Evolutionary conservation across 2,329 filamentous ascomycete genomes (phyloP).

Genomic region (Magnaporthiopsis poae): DNA sequence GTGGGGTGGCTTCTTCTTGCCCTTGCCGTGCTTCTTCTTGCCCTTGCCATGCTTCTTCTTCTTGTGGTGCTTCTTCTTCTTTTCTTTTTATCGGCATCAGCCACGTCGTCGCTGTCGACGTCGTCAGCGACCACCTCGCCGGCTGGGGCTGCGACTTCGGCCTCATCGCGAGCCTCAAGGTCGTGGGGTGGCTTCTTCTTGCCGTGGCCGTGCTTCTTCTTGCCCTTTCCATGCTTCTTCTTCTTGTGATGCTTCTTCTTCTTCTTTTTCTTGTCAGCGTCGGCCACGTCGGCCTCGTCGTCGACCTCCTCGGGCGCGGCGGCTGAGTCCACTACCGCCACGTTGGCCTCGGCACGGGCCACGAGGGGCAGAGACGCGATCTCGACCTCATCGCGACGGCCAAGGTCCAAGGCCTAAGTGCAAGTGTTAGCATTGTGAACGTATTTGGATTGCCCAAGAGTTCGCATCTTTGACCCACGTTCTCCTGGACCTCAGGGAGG

Average conservation of each 20-base stretch:
- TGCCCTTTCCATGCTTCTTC: background rate
- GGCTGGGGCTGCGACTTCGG: background rate
- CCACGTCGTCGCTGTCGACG: conserved; percentile 1
- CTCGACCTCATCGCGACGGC: background rate
- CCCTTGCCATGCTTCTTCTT: background rate
- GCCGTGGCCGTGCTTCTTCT: background rate
- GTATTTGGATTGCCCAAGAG: background rate
- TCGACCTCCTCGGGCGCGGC: background rate
- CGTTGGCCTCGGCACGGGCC: conserved; percentile 1
- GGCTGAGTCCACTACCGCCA: background rate
- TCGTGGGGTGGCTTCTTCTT: background rate
- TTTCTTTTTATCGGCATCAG: conserved; percentile 1
- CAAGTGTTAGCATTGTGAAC: background rate
- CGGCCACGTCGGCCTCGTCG: background rate
- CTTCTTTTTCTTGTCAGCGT: conserved; percentile 1
- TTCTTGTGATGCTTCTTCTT: background rate
- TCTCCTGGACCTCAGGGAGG: conserved; percentile 2
- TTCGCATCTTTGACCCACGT: background rate
- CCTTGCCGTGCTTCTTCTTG: background rate
- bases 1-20: background rate
- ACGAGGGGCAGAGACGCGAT: background rate
- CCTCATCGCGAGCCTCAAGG: background rate
- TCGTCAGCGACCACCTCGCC: background rate
- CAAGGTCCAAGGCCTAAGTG: background rate
- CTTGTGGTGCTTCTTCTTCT: background rate